Conservation (phyloP, 371 early-diverging fungal genomes). For the Actinomortierella ambigua region DNA sequence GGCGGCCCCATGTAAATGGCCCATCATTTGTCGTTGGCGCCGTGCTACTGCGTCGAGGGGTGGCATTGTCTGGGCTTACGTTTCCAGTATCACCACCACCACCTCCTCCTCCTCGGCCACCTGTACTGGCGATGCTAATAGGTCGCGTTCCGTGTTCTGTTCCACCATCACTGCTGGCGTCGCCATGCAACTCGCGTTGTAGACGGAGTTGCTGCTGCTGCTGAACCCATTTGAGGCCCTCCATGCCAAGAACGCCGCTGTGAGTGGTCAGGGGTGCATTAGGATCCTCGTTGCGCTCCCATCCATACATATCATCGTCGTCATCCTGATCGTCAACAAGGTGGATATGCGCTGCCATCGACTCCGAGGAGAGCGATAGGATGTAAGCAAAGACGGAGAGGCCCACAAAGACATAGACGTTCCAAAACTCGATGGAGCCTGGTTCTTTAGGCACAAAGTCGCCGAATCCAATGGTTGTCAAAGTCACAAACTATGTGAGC, state of each 20-base stretch:
- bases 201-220: conserved; percentile 23
- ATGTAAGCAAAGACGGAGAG: conserved; percentile 40
- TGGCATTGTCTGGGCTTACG: no score
- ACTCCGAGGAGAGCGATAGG: conserved; percentile 35
- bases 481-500: conserved; percentile 19
- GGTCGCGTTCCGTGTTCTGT: no score
- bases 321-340: conserved; percentile 29
- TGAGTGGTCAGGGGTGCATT: conserved; percentile 14
- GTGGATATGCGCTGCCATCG: conserved; percentile 33
- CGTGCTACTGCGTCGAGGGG: no score
- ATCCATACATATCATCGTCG: conserved; percentile 35
- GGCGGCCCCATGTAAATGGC: no score
- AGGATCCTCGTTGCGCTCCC: conserved; percentile 25
- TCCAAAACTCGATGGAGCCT: conserved; percentile 46
- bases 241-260: conserved; percentile 24
- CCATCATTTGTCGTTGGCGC: no score
- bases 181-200: neutral
- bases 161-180: no score
- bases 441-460: conserved; percentile 40
- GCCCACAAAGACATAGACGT: conserved; percentile 43
- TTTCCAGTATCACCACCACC: no score
- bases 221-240: conserved; percentile 21
- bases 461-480: conserved; percentile 43
- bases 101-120: no score
- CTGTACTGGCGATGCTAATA: no score